Evolutionary conservation across 495 filamentous ascomycete genomes (phyloP).

Genomic region (Xylaria palmicola): DNA sequence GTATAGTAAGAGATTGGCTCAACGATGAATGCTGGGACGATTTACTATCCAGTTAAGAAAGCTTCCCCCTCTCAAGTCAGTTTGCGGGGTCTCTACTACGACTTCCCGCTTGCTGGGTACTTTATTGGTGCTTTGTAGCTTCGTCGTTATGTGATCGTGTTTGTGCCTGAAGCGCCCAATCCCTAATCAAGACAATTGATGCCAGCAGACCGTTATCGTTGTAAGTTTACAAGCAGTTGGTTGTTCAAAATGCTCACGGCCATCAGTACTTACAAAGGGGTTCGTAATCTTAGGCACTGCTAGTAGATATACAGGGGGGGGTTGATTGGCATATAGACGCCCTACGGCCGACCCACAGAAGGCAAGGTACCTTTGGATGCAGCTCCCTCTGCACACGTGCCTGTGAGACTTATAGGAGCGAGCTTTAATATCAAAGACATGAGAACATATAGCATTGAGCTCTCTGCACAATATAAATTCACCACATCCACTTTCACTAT

Average conservation of each 20-base stretch:
- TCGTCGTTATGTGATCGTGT: background rate
- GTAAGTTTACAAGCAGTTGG: background rate
- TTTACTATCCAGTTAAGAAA: background rate
- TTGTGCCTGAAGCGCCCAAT: too few species aligned
- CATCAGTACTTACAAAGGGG: too few species aligned
- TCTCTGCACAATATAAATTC: background rate
- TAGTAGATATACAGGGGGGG: too few species aligned
- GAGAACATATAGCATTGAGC: background rate
- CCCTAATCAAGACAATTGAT: too few species aligned
- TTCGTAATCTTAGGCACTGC: too few species aligned
- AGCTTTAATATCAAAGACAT: background rate
- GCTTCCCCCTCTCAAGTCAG: background rate
- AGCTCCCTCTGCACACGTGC: background rate
- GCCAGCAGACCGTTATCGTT: background rate
- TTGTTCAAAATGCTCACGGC: background rate
- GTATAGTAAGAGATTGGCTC: too few species aligned
- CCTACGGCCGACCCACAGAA: too few species aligned
- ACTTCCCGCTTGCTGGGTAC: too few species aligned
- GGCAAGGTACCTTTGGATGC: background rate
- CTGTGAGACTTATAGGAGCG: too few species aligned
- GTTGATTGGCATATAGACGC: too few species aligned
- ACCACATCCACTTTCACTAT: background rate
- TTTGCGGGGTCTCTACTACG: background rate
- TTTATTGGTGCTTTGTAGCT: background rate
- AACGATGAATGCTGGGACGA: too few species aligned